Conservation (phyloP, 2,329 filamentous ascomycete species). For the Arthrinium puccinioides region DNA sequence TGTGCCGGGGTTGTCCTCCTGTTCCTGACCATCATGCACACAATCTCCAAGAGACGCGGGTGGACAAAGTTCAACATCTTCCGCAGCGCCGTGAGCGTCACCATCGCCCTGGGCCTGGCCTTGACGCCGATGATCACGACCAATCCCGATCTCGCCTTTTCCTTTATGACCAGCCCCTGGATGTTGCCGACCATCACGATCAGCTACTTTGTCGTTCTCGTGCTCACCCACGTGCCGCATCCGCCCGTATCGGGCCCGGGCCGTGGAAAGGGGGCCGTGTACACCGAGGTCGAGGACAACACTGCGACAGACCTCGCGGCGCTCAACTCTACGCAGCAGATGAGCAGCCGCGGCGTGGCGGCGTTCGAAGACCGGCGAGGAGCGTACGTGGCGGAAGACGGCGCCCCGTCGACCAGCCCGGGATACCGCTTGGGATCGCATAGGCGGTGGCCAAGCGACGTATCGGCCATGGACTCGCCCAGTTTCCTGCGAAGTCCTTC, state of each 20-base stretch:
- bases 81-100: slow-evolving; percentile 15
- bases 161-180: slow-evolving; percentile 16
- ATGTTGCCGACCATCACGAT: slow-evolving; percentile 20
- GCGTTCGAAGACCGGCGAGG: not conserved
- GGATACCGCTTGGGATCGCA: too few relatives aligned
- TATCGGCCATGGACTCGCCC: too few relatives aligned
- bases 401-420: not conserved
- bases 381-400: not conserved
- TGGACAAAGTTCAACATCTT: slow-evolving; percentile 21
- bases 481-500: too few relatives aligned
- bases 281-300: slow-evolving; percentile 2
- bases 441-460: too few relatives aligned
- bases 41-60: slow-evolving; percentile 18
- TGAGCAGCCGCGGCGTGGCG: not conserved
- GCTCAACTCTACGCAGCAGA: not conserved
- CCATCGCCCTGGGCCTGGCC: slow-evolving; percentile 13
- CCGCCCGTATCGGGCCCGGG: slow-evolving; percentile 4
- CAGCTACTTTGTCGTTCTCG: slow-evolving; percentile 15
- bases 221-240: slow-evolving; percentile 12
- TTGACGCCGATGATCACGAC: slow-evolving; percentile 12
- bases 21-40: slow-evolving; percentile 20
- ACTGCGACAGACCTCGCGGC: not conserved
- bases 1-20: slow-evolving; percentile 20
- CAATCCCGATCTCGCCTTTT: slow-evolving; percentile 7
- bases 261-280: not conserved